Percentiles rank a stretch among this genome's conserved stretches.
These are phyloP conservation scores for Scytalidium lignicola DNA, from an alignment of 2,329 filamentous ascomycete species.

Conservation along the genomic window DNA sequence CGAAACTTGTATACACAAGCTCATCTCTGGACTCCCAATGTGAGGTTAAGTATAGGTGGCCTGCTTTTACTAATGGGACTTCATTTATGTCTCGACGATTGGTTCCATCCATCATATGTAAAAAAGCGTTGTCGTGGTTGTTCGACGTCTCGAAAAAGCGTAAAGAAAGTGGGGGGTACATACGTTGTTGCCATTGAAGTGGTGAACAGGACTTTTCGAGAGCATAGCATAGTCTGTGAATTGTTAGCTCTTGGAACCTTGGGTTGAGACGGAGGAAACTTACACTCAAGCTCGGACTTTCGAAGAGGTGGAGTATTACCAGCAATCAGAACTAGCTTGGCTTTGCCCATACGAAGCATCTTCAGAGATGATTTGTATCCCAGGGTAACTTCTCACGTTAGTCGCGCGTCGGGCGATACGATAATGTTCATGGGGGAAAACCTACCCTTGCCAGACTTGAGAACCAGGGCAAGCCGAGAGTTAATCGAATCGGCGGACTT, in stretches of 20 bases:
- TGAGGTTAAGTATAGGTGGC: background rate
- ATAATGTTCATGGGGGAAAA: slow-evolving; percentile 4
- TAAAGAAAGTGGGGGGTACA: slow-evolving; percentile 43
- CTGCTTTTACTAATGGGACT: slow-evolving; percentile 16
- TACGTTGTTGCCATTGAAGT: slow-evolving; percentile 98
- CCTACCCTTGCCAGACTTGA: slow-evolving; percentile 59
- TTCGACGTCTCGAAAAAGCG: slow-evolving; percentile 1
- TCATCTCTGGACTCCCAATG: slow-evolving; percentile 21
- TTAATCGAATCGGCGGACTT: slow-evolving; percentile 77
- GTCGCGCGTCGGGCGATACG: slow-evolving; percentile 1
- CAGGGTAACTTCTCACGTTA: slow-evolving; percentile 59
- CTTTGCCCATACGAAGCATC: slow-evolving; percentile 89
- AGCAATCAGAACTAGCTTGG: slow-evolving; percentile 94
- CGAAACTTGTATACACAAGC: slow-evolving; percentile 47
- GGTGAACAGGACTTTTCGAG: slow-evolving; percentile 87
- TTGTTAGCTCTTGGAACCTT: slow-evolving; percentile 6
- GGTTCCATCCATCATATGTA: background rate
- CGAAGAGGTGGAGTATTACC: slow-evolving; percentile 97
- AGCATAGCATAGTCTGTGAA: slow-evolving; percentile 71
- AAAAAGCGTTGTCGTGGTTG: background rate
- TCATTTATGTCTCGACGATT: background rate
- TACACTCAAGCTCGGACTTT: slow-evolving; percentile 93
- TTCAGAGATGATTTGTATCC: slow-evolving; percentile 90
- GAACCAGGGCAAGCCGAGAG: slow-evolving; percentile 56
- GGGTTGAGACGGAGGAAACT: slow-evolving; percentile 25